phyloP scores from a whole-genome alignment of 2,329 filamentous ascomycete species.

The Cladophialophora immunda region DNA sequence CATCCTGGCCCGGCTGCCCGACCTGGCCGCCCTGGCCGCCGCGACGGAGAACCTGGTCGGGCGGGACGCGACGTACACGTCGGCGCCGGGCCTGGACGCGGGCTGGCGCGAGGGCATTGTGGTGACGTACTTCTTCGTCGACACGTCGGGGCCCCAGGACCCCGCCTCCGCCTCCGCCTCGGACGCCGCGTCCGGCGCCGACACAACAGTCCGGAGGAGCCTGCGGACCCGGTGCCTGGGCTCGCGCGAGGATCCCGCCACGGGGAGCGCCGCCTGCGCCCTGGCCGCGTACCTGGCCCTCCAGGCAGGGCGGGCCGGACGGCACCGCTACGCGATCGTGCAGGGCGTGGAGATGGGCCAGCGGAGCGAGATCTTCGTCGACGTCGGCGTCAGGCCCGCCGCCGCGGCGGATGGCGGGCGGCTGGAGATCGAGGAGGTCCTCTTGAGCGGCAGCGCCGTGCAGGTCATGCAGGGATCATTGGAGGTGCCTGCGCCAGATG shows the following conservation, averaged over 20 bases:
- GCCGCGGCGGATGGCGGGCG: constrained; percentile 22
- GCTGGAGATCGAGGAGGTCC: constrained; percentile 45
- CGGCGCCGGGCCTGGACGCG: constrained; percentile 43
- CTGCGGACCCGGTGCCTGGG: constrained; percentile 35
- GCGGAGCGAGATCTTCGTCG: constrained; percentile 50
- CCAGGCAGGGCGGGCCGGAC: constrained; percentile 45
- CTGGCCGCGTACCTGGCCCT: constrained; percentile 64
- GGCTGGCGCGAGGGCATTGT: constrained; percentile 46
- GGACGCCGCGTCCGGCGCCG: too few relatives aligned
- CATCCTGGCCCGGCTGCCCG: constrained; percentile 69
- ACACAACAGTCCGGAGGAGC: constrained; percentile 3
- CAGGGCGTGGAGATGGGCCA: constrained; percentile 75
- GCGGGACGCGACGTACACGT: constrained; percentile 42
- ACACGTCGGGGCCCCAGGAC: too few relatives aligned
- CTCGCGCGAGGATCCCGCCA: constrained; percentile 65
- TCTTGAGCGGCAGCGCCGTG: constrained; percentile 48
- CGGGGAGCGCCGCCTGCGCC: constrained; percentile 69
- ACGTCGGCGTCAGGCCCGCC: constrained; percentile 39
- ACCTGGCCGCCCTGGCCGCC: constrained; percentile 64
- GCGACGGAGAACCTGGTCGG: constrained; percentile 39
- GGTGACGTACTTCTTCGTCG: constrained; percentile 43
- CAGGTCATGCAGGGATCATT: constrained; percentile 49
- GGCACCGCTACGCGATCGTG: constrained; percentile 64
- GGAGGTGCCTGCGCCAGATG: constrained; percentile 35
- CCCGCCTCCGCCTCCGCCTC: background rate